A percentile compares a stretch with the other conserved stretches of the same genome.
phyloP scores from a whole-genome alignment of 1,139 yeast genomes.

The Wickerhamiella infanticola region DNA sequence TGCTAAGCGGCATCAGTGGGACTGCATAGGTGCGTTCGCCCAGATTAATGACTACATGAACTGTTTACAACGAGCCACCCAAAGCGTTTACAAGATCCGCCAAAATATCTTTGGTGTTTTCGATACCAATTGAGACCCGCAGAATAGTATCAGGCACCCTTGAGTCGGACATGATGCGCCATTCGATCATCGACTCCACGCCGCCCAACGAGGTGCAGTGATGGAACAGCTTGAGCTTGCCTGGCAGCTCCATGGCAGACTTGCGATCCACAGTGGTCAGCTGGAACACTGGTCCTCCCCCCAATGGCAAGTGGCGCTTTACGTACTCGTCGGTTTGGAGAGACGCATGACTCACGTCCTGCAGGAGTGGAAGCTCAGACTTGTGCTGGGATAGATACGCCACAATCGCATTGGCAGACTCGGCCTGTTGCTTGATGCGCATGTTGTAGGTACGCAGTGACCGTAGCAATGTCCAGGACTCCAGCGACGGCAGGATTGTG shows the following conservation, averaged over 20 bases:
- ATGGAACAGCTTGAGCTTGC: slow-evolving; percentile 47
- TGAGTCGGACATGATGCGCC: slow-evolving; percentile 69
- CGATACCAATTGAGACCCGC: slow-evolving; percentile 69
- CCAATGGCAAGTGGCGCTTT: slow-evolving; percentile 45
- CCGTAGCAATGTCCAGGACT: slow-evolving; percentile 55
- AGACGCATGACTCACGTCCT: slow-evolving; percentile 51
- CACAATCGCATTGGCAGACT: slow-evolving; percentile 49
- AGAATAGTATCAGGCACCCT: slow-evolving; percentile 39
- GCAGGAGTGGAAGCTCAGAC: slow-evolving; percentile 34
- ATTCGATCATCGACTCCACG: slow-evolving; percentile 80
- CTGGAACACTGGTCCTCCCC: slow-evolving; percentile 65
- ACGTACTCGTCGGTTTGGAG: slow-evolving; percentile 55
- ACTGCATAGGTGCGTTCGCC: too few species aligned
- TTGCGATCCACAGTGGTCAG: slow-evolving; percentile 19
- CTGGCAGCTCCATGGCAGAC: slow-evolving; percentile 32
- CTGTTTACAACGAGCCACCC: background rate
- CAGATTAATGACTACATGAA: too few species aligned
- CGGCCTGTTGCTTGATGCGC: slow-evolving; percentile 51
- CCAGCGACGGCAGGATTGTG: slow-evolving; percentile 63
- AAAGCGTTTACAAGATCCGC: slow-evolving; percentile 42
- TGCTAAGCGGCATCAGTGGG: too few species aligned
- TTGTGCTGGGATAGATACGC: slow-evolving; percentile 38
- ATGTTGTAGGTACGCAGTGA: slow-evolving; percentile 67
- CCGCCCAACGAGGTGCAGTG: slow-evolving; percentile 94
- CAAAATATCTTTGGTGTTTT: slow-evolving; percentile 56